Evolutionary conservation across 345 rosid genomes (phyloP), one percentile per base, ranked within the genome.

Genomic region (Cardamine resedifolia): DNA sequence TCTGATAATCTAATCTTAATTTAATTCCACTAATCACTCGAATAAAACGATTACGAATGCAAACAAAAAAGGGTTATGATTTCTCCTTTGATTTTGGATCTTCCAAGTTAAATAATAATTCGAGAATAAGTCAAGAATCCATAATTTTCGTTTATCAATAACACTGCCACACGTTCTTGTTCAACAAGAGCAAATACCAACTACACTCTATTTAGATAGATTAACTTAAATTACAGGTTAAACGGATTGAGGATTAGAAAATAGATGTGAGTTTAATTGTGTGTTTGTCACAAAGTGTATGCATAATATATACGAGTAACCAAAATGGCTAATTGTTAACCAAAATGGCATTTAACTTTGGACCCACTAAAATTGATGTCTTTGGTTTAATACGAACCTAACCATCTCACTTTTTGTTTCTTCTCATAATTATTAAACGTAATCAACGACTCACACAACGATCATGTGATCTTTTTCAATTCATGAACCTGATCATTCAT

Each of bases 131-230:
- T 76, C 79, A 76, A 69, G 66, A 53, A 5, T 34, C 74, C 75
- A 45, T 45, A 33, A 44, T 44, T 75, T 68, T 24, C 74, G 74
- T 68, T 61, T 44, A 63, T 69, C 65, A 69, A 56, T 69, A 62
- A 76, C 79, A 76, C 79, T 76, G 53, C 60, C 75, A 76, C 79
- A 70, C 79, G 75, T 76, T 76, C 58, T 75, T 75, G 19, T 27
- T 57, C 52, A 73, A 31, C 69, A 39, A 52, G 11, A 38, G 60
- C 48, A 16, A 48, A 24, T 34, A 44, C 66, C 58, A 47, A 38
- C 66, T 73, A 57, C 64, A 56, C 43, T 64, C 21, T 49, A 34
- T 16, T 34, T 64, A 20, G 58, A 64, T 20, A 7, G 9, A 43
- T 36, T 20, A 48, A 58, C 45, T 21, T 23, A 48, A 20, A 6